Percentiles rank a stretch among this genome's conserved stretches.
Conservation (phyloP, 176 grass and related monocot genomes). For the Oryza nivara region DNA sequence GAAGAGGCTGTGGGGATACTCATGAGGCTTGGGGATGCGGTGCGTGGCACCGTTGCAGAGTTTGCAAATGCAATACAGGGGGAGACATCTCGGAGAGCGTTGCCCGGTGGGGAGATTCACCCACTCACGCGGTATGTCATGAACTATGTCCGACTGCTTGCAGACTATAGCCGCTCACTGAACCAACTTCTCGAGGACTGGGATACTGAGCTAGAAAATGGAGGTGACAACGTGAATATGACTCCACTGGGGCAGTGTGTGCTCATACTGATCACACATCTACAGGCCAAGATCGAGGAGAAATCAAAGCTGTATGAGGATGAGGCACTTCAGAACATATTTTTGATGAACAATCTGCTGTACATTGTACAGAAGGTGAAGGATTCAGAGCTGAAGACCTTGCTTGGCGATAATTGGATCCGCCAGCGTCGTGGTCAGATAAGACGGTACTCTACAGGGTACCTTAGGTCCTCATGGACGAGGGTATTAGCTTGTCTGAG, state of each 20-base stretch:
- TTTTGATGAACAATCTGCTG: slow-evolving; percentile 92
- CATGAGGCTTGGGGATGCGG: slow-evolving; percentile 61
- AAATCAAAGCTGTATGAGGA: slow-evolving; percentile 84
- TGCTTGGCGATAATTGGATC: slow-evolving; percentile 94
- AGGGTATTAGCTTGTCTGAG: slow-evolving; percentile 79
- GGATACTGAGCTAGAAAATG: slow-evolving; percentile 36
- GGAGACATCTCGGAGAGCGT: slow-evolving; percentile 60
- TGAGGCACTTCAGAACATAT: slow-evolving; percentile 83
- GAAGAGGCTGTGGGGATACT: slow-evolving; percentile 72
- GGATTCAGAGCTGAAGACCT: slow-evolving; percentile 77
- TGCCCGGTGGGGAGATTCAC: slow-evolving; percentile 77
- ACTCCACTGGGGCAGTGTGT: slow-evolving; percentile 66
- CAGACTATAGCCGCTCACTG: slow-evolving; percentile 63
- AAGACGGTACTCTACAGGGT: slow-evolving; percentile 75
- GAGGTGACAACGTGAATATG: slow-evolving; percentile 51
- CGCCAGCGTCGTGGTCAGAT: slow-evolving; percentile 78
- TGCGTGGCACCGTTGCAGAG: slow-evolving; percentile 61
- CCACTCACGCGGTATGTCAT: slow-evolving; percentile 87
- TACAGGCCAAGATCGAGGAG: slow-evolving; percentile 77
- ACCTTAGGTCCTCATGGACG: slow-evolving; percentile 85
- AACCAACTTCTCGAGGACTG: slow-evolving; percentile 63
- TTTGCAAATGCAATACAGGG: slow-evolving; percentile 80
- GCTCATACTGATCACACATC: slow-evolving; percentile 72
- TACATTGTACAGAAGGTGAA: slow-evolving; percentile 95
- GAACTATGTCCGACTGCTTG: slow-evolving; percentile 80